A percentile compares a stretch with the other conserved stretches of the same genome.
These are phyloP conservation scores for Rhizophlyctis rosea DNA, from an alignment of 192 early-diverging fungal genomes.

Conservation along the genomic window DNA sequence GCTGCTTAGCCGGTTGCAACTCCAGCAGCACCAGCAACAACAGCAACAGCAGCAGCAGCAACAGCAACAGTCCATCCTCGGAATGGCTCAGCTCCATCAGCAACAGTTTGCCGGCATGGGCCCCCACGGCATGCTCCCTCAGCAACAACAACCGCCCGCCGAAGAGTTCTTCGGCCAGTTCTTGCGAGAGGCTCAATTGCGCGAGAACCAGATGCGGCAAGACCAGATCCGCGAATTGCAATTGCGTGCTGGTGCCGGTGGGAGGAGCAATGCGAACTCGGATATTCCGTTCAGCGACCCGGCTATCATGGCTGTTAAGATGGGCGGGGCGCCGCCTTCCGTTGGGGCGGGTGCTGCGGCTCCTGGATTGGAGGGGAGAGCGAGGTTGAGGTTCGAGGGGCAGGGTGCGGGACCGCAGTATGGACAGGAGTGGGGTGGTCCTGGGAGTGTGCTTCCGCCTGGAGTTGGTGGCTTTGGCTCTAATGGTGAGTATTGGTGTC, in stretches of 20 bases:
- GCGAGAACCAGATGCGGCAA: constrained; percentile 37
- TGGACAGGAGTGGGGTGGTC: constrained; percentile 21
- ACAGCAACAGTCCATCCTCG: constrained; percentile 23
- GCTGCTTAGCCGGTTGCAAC: constrained; percentile 17
- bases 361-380: constrained; percentile 27
- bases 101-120: constrained; percentile 21
- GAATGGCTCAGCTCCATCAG: background rate
- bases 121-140: constrained; percentile 17
- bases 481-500: constrained; percentile 29
- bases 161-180: constrained; percentile 40
- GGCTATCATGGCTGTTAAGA: constrained; percentile 30
- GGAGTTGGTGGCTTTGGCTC: constrained; percentile 17
- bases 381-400: constrained; percentile 7
- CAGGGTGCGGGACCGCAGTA: constrained; percentile 11
- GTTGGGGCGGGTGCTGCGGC: constrained; percentile 3
- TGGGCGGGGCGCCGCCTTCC: constrained; percentile 9
- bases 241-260: constrained; percentile 14
- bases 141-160: constrained; percentile 22
- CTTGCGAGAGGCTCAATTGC: constrained; percentile 40
- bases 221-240: constrained; percentile 32
- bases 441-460: background rate
- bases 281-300: constrained; percentile 28
- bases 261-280: background rate
- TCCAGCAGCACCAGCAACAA: constrained; percentile 31
- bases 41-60: constrained; percentile 38